These are phyloP conservation scores for Volvariella surrecta DNA, from an alignment of 1,284 basidiomycete genomes.

Conservation along the genomic window DNA sequence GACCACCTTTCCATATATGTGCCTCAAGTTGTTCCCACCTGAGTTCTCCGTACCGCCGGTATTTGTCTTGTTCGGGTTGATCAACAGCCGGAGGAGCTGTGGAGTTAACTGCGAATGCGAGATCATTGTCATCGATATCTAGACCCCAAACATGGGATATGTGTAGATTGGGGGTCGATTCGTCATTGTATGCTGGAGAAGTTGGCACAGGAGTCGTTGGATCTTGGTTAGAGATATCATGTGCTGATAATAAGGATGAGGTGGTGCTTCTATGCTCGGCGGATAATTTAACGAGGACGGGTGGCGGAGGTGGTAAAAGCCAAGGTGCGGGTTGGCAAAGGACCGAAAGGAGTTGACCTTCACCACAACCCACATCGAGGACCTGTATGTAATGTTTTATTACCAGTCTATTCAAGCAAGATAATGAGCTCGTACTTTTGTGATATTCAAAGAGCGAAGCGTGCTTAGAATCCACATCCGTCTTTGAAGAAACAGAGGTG, in stretches of 20 bases:
- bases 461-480: constrained; percentile 64
- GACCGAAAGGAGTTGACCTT: constrained; percentile 62
- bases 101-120: constrained; percentile 40
- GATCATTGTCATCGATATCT: constrained; percentile 47
- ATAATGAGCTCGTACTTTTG: constrained; percentile 32
- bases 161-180: constrained; percentile 52
- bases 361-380: constrained; percentile 75
- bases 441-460: constrained; percentile 49
- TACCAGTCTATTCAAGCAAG: constrained; percentile 1
- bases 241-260: constrained; percentile 19
- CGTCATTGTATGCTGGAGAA: constrained; percentile 13
- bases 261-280: constrained; percentile 11
- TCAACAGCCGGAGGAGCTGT: constrained; percentile 28
- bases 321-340: constrained; percentile 68
- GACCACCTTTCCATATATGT: constrained; percentile 76
- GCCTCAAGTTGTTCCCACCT: constrained; percentile 74
- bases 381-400: constrained; percentile 34
- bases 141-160: constrained; percentile 53
- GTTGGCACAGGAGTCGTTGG: no score
- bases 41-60: constrained; percentile 16
- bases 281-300: constrained; percentile 19
- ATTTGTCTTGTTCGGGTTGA: constrained; percentile 6
- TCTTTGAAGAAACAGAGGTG: constrained; percentile 63
- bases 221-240: constrained; percentile 11
- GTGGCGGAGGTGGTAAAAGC: constrained; percentile 31